A percentile compares a stretch with the other conserved stretches of the same genome.
Evolutionary conservation across 768 basidiomycete species (phyloP).

Genomic region (Pleurotus sapidus): DNA sequence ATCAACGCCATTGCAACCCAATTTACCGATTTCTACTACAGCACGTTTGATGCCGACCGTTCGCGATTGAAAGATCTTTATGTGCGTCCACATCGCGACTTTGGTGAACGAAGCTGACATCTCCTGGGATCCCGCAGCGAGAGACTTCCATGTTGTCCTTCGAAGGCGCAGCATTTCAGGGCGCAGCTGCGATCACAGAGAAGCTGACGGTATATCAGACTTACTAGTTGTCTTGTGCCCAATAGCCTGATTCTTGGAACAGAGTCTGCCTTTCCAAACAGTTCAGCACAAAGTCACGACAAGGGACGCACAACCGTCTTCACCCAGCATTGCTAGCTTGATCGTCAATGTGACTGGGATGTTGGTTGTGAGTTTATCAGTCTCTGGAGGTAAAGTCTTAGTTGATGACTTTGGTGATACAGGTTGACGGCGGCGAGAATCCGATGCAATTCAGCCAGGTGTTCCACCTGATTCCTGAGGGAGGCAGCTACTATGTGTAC

Average conservation of each 20-base stretch:
- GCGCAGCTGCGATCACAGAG: conserved; percentile 53
- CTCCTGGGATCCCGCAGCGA: conserved; percentile 50
- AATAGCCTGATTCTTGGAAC: conserved; percentile 2
- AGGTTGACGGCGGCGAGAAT: conserved; percentile 81
- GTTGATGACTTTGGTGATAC: not conserved
- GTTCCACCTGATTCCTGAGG: conserved; percentile 88
- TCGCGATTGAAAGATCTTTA: conserved; percentile 61
- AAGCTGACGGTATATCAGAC: conserved; percentile 62
- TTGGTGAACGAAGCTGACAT: conserved; percentile 19
- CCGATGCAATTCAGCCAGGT: conserved; percentile 90
- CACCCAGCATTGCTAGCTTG: conserved; percentile 47
- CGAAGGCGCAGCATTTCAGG: conserved; percentile 62
- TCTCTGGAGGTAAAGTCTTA: not conserved
- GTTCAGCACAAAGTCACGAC: conserved; percentile 83
- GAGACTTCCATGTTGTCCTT: conserved; percentile 81
- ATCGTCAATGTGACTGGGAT: conserved; percentile 89
- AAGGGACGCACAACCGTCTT: conserved; percentile 86
- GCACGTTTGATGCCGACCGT: conserved; percentile 68
- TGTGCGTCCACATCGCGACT: conserved; percentile 47
- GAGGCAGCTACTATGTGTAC: conserved; percentile 79
- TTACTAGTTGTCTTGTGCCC: not conserved
- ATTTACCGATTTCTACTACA: conserved; percentile 83
- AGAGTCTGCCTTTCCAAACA: conserved; percentile 78
- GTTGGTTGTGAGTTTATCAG: conserved; percentile 52
- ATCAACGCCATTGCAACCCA: conserved; percentile 72